A percentile compares a stretch with the other conserved stretches of the same genome.
Evolutionary conservation across 495 filamentous ascomycete species (phyloP).

Genomic region (Penicillium chermesinum): DNA sequence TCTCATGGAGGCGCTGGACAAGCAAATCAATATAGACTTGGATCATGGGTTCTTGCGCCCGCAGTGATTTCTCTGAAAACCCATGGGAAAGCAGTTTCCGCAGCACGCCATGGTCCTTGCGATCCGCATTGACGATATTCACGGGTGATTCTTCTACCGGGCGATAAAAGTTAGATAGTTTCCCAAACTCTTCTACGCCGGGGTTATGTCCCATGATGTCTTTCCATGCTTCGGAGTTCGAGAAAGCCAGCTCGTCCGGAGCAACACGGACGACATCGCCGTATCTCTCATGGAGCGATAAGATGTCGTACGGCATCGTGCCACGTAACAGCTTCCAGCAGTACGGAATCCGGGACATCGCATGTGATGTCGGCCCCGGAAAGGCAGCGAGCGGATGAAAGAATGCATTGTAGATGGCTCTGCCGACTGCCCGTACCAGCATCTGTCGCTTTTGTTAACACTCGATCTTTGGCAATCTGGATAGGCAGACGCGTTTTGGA

Average conservation of each 20-base stretch:
- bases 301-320: not conserved
- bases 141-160: not conserved
- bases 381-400: conserved; percentile 1
- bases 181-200: not conserved
- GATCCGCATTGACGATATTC: not conserved
- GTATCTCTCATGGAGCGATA: conserved; percentile 2
- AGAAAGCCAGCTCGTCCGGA: conserved; percentile 6
- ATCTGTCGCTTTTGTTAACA: not conserved
- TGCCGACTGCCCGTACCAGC: not conserved
- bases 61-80: conserved; percentile 44
- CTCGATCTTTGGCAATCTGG: not conserved
- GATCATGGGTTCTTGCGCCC: conserved; percentile 33
- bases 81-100: conserved; percentile 39
- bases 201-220: conserved; percentile 3
- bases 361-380: not conserved
- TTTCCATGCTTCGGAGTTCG: conserved; percentile 3
- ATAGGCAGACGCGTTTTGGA: not conserved
- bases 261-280: conserved; percentile 7
- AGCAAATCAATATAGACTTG: conserved; percentile 33
- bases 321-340: not conserved
- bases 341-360: not conserved
- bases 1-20: conserved; percentile 21
- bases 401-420: conserved; percentile 2
- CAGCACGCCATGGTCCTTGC: conserved; percentile 19
- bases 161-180: not conserved